Base-by-base conservation (phyloP, 352 stramenopile species). In the Phytophthora capsici region DNA sequence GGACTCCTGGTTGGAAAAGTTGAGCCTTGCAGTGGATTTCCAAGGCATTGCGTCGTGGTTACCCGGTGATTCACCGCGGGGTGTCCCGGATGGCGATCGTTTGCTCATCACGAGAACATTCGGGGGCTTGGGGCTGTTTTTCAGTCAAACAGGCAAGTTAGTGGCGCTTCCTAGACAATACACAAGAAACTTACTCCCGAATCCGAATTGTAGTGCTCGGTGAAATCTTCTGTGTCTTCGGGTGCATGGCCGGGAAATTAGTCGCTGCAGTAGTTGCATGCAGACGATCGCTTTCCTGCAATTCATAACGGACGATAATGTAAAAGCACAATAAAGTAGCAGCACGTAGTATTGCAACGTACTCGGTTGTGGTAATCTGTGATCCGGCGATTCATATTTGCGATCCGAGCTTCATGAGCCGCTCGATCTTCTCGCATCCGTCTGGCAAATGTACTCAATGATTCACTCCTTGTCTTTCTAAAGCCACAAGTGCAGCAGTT, bases 361-460 rank as follows among this genome's bases (percentile, higher is more conserved):
- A 90, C 86, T 57, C 85, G 79, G 56, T 78, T 77, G 67, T 92
- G 82, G 60, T 93, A 91, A 14, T 94, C 82, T 13, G 71, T 79
- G 64, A 94, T 93, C n/a, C 85, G 82, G 10, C 84, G 82, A 52
- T 92, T 93, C 82, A 94, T 91, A 52, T 94, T 73, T n/a, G 84
- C 73, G 26, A 94, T 86, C 36, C 84, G 82, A 1, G 73, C 57
- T 44, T 84, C 81, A 47, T 94, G 86, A 12, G 77, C 72, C 2
- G 75, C 63, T 43, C 82, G 76, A 47, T 92, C 80, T 36, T 69
- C 64, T 12, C 85, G 79, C 75, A 83, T 88, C 30, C 81, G 79
- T 17, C 81, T 78, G 2, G 76, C 61, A 36, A 90, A 79, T 16
- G 73, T 90, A 23, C 79, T 90, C 23, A 89, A 52, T 36, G 57